Conservation (phyloP, 805 yeast species). For the Candida andamanensis region DNA sequence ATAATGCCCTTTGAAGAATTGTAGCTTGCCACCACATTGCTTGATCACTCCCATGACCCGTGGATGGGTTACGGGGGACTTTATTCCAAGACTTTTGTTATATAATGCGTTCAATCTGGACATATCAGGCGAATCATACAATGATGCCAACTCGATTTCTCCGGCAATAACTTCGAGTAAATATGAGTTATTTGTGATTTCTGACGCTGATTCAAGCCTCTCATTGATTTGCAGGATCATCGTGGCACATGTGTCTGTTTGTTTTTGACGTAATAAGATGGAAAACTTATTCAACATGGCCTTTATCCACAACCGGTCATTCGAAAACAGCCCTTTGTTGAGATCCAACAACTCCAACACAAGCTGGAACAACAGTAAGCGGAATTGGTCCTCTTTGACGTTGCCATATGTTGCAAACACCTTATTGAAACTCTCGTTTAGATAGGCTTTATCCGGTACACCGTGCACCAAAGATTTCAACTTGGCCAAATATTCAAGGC, state of each 20-base stretch:
- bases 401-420: conserved; percentile 30
- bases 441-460: conserved; percentile 28
- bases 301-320: conserved; percentile 44
- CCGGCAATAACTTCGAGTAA: conserved; percentile 62
- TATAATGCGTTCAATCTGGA: conserved; percentile 45
- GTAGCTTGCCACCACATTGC: conserved; percentile 71
- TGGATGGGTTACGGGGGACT: conserved; percentile 72
- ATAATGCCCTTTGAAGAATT: conserved; percentile 56
- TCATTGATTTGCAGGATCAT: conserved; percentile 34
- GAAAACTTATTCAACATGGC: conserved; percentile 43
- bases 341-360: conserved; percentile 20
- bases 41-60: conserved; percentile 65
- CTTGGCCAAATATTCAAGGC: conserved; percentile 14
- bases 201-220: conserved; percentile 35
- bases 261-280: conserved; percentile 24
- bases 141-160: conserved; percentile 52
- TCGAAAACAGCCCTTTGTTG: conserved; percentile 13
- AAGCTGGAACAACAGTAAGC: conserved; percentile 24
- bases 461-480: conserved; percentile 19
- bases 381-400: conserved; percentile 23
- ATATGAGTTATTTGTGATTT: conserved; percentile 42
- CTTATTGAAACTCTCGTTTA: conserved; percentile 35
- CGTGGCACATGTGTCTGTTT: conserved; percentile 26
- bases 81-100: conserved; percentile 36
- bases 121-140: conserved; percentile 25